Base-by-base conservation (phyloP, 164 flowering plant genomes). In the Vitis rupestris region DNA sequence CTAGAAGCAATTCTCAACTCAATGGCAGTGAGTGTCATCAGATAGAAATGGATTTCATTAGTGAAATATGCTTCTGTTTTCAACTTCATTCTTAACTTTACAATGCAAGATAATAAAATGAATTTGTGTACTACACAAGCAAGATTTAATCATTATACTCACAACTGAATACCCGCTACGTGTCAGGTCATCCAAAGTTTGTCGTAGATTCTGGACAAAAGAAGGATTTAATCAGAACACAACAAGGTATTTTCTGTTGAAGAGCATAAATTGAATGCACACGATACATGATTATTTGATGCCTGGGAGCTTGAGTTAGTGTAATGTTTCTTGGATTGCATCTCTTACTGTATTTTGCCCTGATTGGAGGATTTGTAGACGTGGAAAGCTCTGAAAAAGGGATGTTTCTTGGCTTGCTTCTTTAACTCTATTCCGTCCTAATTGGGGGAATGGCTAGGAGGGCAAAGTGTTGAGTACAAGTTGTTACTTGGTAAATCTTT, bases 121-220 rank as follows among this genome's bases (percentile, higher is more conserved):
- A 23, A 63, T 3, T 51, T 17, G 16, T 4, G 9, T 13, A 65
- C 16, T 51, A 27, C 58, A 51, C 58, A 23, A 65, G 16, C 47
- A 13, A 17, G 37, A 64, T 57, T 10, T 55, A 47, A 37, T 10
- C 49, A 27, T 16, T 61, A n/a, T 66, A 81, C 97, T 85, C 63
- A 95, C 99, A 82, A 96, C 98, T 71, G 99, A 96, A 80, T 73
- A 91, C 15, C 99, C 98, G 81, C 78, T 80, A 10, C 93, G 86
- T 30, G 99, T 96, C 85, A 96, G 72, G 74, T 96, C 99, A 83
- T 91, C 97, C 82, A 96, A 81, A 50, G 99, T 96, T 82, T 96
- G 99, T 47, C 94, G 86, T 67, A 96, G 85, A 78, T 96, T 96
- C 98, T 93, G 91, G 4, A 37, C 84, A 82, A 70, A 69, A 70